Evolutionary conservation across 495 filamentous ascomycete genomes (phyloP).

Genomic region (Thozetella sp.): DNA sequence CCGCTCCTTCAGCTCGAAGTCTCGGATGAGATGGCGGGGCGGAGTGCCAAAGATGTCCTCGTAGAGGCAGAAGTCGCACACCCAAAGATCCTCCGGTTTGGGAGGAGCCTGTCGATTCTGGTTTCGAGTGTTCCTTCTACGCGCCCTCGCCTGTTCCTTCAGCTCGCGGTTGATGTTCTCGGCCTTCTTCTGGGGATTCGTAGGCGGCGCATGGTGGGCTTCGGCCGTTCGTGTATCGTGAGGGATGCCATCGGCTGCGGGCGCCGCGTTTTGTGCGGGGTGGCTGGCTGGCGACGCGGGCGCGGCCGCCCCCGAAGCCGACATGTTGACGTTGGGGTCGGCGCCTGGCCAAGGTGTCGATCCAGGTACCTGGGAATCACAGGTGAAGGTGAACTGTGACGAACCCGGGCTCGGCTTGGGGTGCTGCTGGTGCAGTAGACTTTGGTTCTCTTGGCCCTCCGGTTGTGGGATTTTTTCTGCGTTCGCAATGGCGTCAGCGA

Average conservation of each 20-base stretch:
- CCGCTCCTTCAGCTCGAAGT: conserved; percentile 94
- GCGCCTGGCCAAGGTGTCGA: conserved; percentile 55
- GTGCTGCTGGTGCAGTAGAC: conserved; percentile 71
- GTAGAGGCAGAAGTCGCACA: conserved; percentile 93
- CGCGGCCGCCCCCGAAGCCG: conserved; percentile 5
- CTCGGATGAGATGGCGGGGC: conserved; percentile 81
- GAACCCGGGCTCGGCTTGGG: conserved; percentile 64
- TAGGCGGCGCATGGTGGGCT: background rate
- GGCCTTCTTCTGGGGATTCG: conserved; percentile 22
- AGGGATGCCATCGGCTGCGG: background rate
- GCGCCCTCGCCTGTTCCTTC: conserved; percentile 29
- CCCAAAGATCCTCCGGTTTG: conserved; percentile 79
- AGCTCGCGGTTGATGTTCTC: conserved; percentile 26
- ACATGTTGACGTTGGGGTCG: conserved; percentile 34
- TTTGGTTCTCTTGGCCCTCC: conserved; percentile 70
- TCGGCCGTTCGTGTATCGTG: background rate
- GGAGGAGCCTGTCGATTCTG: conserved; percentile 78
- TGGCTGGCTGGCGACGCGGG: background rate
- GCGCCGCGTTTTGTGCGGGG: background rate
- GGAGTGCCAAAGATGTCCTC: conserved; percentile 83
- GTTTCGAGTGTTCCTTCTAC: conserved; percentile 41
- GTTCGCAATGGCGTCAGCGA: conserved; percentile 86
- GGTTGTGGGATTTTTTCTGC: conserved; percentile 70
- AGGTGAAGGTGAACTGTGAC: conserved; percentile 91
- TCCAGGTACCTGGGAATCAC: conserved; percentile 60